Conservation (phyloP, 2,329 filamentous ascomycete genomes). For the Westerdykella ornata region DNA sequence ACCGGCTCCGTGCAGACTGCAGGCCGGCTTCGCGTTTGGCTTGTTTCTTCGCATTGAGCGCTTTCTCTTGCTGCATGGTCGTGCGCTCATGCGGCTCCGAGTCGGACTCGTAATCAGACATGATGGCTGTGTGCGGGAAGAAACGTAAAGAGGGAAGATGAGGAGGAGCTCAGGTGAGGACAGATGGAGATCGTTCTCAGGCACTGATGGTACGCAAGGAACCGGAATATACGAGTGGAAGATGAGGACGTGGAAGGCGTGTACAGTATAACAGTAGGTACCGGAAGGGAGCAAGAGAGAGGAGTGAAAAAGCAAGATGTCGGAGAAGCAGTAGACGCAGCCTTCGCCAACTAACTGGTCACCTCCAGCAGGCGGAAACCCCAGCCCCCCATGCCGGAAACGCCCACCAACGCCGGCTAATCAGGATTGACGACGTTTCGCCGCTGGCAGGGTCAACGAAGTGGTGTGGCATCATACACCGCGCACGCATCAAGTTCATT, state of each 20-base stretch:
- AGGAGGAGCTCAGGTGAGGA: not conserved
- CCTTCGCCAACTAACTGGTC: no score
- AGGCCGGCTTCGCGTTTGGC: conserved; percentile 33
- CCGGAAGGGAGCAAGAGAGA: not conserved
- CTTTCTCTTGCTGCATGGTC: conserved; percentile 43
- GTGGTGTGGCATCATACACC: no score
- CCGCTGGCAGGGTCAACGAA: no score
- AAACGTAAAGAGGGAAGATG: conserved; percentile 4
- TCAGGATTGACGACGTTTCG: no score
- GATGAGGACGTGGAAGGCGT: conserved; percentile 3
- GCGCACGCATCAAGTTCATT: conserved; percentile 1
- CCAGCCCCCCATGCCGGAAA: no score
- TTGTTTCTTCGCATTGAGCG: conserved; percentile 38
- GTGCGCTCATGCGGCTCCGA: conserved; percentile 38
- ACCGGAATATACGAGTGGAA: not conserved
- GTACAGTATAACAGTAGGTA: conserved; percentile 3
- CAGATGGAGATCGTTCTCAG: not conserved
- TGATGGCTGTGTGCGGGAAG: conserved; percentile 10
- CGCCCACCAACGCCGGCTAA: no score
- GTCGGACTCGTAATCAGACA: conserved; percentile 31
- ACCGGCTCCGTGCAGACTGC: conserved; percentile 42
- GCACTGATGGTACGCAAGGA: not conserved
- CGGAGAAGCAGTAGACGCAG: not conserved
- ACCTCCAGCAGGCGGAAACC: no score
- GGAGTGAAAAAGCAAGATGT: not conserved